Percentiles rank a stretch among this genome's conserved stretches.
Conservation (phyloP, 306 rosid species). For the Cucurbita moschata region DNA sequence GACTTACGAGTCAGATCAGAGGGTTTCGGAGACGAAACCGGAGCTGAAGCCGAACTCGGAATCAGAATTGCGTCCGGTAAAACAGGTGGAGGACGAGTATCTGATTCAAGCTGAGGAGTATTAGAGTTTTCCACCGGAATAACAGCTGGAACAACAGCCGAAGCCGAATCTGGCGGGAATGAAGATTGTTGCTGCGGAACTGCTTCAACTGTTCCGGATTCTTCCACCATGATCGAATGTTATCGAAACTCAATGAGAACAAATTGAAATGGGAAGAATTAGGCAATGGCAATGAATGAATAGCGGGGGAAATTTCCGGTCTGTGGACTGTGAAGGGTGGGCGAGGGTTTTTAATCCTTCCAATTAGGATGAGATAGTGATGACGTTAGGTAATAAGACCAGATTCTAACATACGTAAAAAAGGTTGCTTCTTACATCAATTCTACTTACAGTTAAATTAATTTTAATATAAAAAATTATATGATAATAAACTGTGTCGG, state of each 20-base stretch:
- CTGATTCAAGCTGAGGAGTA: background rate
- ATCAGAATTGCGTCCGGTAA: background rate
- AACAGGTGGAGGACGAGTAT: background rate
- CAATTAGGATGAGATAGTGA: too few species aligned
- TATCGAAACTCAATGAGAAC: background rate
- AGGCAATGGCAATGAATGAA: background rate
- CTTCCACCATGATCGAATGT: background rate
- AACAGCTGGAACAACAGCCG: background rate
- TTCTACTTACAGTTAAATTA: too few species aligned
- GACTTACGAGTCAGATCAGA: background rate
- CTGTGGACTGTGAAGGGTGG: background rate
- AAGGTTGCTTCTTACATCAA: too few species aligned
- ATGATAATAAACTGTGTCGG: too few species aligned
- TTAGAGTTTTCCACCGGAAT: background rate
- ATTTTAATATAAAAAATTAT: too few species aligned
- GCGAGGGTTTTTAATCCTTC: background rate
- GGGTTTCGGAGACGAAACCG: background rate
- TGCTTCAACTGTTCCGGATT: background rate
- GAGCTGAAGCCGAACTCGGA: background rate
- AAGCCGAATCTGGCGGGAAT: background rate
- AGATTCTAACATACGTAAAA: too few species aligned
- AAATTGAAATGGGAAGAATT: background rate
- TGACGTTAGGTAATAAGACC: too few species aligned
- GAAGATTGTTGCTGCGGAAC: background rate
- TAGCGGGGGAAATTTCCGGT: background rate